Percentiles rank a stretch among this genome's conserved stretches.
phyloP scores from a whole-genome alignment of 2,329 filamentous ascomycete genomes.

The Alternaria sp. region DNA sequence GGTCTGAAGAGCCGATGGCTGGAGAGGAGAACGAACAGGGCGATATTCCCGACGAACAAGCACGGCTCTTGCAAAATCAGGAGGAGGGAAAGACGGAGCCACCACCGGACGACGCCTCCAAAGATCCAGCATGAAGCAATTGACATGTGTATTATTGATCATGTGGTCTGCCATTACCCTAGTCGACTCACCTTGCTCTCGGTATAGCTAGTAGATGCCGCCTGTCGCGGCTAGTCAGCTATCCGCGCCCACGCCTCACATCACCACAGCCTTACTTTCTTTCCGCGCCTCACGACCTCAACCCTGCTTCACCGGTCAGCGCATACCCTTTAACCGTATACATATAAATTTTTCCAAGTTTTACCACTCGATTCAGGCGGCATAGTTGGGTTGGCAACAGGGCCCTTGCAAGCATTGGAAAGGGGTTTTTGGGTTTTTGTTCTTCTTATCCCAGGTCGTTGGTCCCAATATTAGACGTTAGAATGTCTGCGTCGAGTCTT shows the following conservation, averaged over 20 bases:
- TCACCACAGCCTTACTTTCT: not conserved
- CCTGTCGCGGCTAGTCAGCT: no score
- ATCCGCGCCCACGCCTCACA: not conserved
- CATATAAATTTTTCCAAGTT: not conserved
- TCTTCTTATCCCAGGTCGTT: not conserved
- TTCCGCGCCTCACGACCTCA: not conserved
- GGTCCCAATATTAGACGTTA: not conserved
- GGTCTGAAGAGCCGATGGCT: conserved; percentile 27
- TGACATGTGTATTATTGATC: not conserved
- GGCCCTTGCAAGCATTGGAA: not conserved
- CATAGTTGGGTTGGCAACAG: not conserved
- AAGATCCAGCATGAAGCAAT: conserved; percentile 4
- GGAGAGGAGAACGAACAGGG: conserved; percentile 21
- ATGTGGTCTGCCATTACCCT: not conserved
- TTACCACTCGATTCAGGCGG: not conserved
- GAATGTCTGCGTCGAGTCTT: not conserved
- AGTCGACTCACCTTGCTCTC: not conserved
- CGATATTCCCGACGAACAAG: conserved; percentile 30
- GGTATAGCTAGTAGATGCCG: not conserved
- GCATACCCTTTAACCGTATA: not conserved
- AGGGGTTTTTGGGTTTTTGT: not conserved
- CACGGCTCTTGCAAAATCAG: conserved; percentile 22
- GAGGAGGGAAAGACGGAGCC: conserved; percentile 14
- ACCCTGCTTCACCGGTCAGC: not conserved
- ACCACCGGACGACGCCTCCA: not conserved